Base-by-base conservation (phyloP, 306 rosid species). In the Cicer bijugum region DNA sequence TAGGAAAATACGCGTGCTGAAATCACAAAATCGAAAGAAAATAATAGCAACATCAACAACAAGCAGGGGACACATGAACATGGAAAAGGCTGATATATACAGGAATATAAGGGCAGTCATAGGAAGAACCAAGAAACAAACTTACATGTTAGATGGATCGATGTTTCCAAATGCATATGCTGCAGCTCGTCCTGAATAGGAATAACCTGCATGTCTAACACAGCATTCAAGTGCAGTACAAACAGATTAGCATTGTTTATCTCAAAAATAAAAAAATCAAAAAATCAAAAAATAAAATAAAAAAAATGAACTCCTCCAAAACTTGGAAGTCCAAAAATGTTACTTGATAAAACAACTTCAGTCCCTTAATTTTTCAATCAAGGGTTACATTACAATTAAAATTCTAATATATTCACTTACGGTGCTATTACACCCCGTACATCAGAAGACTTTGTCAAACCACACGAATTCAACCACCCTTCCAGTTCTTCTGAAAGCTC, bases 141-240 rank as follows among this genome's bases (percentile, higher is more conserved):
- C 90, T 33, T 65, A 94, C 99, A 94, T 87, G 82, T 74, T 89
- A 46, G 96, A 83, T 37, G 99, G 99, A 83, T 94, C 97, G 35
- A 94, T 94, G 85, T 91, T 94, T 75, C 87, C 97, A 84, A 94
- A 94, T 14, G 97, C 96, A 85, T 88, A 95, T 4, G 99, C 99
- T 39, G 99, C 99, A 55, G 99, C 97, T 59, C 88, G 90, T 23
- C 99, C 99, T 6, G 99, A 95, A 81, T 86, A 95, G 11, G 97
- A 91, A 85, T 90, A 95, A 65, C 99, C 99, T 33, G 99, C 99
- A 84, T 95, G 99, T 80, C 99, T 95, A 86, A 33, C 33, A 74
- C 50, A 33, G 20, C 55, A 78, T 50, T 80, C 84, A 81, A 77
- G 17, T 37, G 42, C 59, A 75, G 37, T 14, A 66, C 64, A 66